Evolutionary conservation across 495 filamentous ascomycete species (phyloP), one percentile per base, ranked within the genome.

Genomic region (Extremus antarcticus): DNA sequence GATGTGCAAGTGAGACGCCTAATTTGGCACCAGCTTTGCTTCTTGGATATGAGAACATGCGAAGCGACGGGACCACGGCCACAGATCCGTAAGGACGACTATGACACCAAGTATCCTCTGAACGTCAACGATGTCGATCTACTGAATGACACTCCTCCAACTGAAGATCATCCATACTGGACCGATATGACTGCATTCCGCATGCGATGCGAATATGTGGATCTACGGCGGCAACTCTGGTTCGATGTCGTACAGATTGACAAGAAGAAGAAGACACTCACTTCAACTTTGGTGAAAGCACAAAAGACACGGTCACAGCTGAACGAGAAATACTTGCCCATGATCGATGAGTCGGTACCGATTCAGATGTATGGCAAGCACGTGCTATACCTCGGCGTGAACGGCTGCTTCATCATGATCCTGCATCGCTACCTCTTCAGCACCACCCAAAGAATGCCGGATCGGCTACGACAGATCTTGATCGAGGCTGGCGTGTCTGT

Each of bases 1-100:
- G 86, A 88, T 57, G 78, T 80, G 3, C 84, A 90, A 45, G 74
- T 89, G 39, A 79, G 87, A 3, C 80, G 87, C n/a, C 63, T 88
- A 9, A 73, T 86, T 16, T 91, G 87, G 87, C 83, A 86, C 65
- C 77, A 82, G 57, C 68, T 90, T 15, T 87, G 81, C 64, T 79
- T 86, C 57, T 73, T 92, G 10, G 87, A 92, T 66, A 79, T 87
- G 43, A 76, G 84, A 45, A 83, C 85, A 2, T 86, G 83, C 56
- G 86, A 91, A 66, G 78, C 83, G 15, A 83, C 87, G 56, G 87
- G 85, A 0, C 85, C 85, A 25, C 80, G 72, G 47, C 80, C 76
- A 2, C 71, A 76, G 51, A 86, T 89, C 49, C 78, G 83, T 3
- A 65, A 72, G 15, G 83, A 86, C n/a, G 84, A 87, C 51, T 88